Conservation (phyloP, 2,329 filamentous ascomycete species). For the Calonectria pteridis region DNA sequence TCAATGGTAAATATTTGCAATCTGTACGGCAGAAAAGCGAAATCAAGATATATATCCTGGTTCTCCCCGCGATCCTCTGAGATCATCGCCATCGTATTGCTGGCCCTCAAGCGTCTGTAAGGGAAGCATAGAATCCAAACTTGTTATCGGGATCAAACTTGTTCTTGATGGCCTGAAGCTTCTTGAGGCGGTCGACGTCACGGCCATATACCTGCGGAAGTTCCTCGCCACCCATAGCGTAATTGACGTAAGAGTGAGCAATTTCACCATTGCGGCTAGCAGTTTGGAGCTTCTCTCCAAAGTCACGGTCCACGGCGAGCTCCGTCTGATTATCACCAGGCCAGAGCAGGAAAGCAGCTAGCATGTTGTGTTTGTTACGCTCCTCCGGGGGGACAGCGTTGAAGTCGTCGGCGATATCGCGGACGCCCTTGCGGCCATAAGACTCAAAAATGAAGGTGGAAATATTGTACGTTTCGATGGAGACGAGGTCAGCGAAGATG, state of each 20-base stretch:
- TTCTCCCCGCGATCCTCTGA: too few relatives aligned
- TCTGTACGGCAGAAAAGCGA: too few relatives aligned
- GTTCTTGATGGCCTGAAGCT: neutral
- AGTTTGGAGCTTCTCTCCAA: neutral
- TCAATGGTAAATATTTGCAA: too few relatives aligned
- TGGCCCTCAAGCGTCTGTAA: neutral
- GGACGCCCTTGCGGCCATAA: conserved; percentile 1
- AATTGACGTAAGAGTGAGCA: neutral
- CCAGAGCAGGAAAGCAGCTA: neutral
- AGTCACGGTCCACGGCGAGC: neutral
- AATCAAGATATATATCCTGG: too few relatives aligned
- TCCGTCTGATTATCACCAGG: neutral
- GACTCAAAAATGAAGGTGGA: neutral
- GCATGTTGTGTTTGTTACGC: neutral
- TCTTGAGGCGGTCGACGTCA: neutral
- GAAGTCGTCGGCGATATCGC: neutral
- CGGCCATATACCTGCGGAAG: neutral
- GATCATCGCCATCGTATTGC: too few relatives aligned
- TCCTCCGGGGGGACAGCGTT: neutral
- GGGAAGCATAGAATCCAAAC: neutral
- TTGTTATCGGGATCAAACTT: neutral
- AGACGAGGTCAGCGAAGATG: neutral
- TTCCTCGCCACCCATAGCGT: neutral
- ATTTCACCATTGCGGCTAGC: neutral
- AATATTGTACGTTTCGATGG: neutral